Evolutionary conservation across 2,329 filamentous ascomycete genomes (phyloP).

Genomic region (Venturia aucupariae): DNA sequence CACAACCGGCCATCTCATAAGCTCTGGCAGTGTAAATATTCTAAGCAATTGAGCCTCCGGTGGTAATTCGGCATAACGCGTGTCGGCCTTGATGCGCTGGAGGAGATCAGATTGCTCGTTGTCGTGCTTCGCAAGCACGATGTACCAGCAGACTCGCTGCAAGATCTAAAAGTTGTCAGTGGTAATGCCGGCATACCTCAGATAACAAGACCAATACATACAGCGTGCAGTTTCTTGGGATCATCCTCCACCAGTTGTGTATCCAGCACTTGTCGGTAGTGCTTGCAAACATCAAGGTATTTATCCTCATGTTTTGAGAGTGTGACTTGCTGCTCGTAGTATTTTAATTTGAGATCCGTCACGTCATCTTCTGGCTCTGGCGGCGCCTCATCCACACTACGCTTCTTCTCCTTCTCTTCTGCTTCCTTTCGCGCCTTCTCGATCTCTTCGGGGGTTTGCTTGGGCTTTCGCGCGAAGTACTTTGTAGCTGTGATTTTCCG

Average conservation of each 20-base stretch:
- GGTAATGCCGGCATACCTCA: not conserved
- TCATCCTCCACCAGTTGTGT: constrained; percentile 93
- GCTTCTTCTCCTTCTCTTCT: constrained; percentile 72
- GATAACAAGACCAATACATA: constrained; percentile 35
- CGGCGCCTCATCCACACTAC: constrained; percentile 66
- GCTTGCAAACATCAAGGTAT: constrained; percentile 95
- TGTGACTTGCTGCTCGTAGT: constrained; percentile 95
- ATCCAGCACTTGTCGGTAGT: constrained; percentile 93
- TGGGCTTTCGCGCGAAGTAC: constrained; percentile 82
- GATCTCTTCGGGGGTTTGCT: constrained; percentile 80
- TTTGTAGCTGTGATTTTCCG: constrained; percentile 87
- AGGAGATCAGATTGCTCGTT: constrained; percentile 98
- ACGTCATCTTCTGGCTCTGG: constrained; percentile 78
- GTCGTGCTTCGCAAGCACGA: constrained; percentile 92
- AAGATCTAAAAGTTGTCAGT: constrained; percentile 52
- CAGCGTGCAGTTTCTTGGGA: constrained; percentile 71
- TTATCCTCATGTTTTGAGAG: constrained; percentile 95
- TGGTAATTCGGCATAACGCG: constrained; percentile 67
- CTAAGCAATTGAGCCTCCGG: constrained; percentile 81
- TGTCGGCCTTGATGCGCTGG: constrained; percentile 81
- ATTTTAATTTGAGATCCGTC: constrained; percentile 89
- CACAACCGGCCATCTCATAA: constrained; percentile 98
- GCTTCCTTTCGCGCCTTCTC: constrained; percentile 85
- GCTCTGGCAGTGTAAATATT: constrained; percentile 87
- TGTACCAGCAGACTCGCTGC: constrained; percentile 93